Evolutionary conservation across 805 yeast genomes (phyloP), one percentile per base, ranked within the genome.

Genomic region (Cyberlindnera misumaiensis): DNA sequence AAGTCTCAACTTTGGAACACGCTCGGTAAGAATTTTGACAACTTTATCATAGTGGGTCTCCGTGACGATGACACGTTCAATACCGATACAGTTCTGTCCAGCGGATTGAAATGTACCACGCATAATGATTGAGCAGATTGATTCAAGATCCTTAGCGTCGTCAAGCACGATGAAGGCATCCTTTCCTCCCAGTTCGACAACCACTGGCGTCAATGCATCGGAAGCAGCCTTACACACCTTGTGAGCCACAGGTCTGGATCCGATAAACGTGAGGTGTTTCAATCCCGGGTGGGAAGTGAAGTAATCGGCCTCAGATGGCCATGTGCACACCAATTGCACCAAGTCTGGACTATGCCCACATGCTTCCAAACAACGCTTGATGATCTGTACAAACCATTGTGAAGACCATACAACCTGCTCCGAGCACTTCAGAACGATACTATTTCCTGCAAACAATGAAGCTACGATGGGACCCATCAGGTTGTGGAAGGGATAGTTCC

Each of bases 401-500:
- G 96, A 84, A 10, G 96, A 84, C 97, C 97, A 93, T 30, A 86
- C 81, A 2, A 93, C 98, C 53, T 87, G 84, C 62, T 93, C 99
- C 10, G 96, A 86, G 64, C 98, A 90, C 59, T 93, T 93, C 38
- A 93, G 78, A 9, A 93, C 81, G 32, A 88, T 80, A 6, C 89
- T 88, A 55, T 93, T 90, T 4, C 98, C 99, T 5, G 96, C 77
- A 56, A 89, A 86, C 18, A 93, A 60, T 2, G 90, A 76, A 3
- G 97, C 94, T 40, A 89, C 78, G 2, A 93, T 70, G 2, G 98
- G 98, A 3, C 97, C 97, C 70, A 93, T 63, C 36, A 89, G 65
- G 60, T 93, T 93, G 59, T 93, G 98, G 60, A 93, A 80, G 0
- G 99, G 98, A 58, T 93, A 93, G 56, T 93, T 93, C 99, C 99